Evolutionary conservation across 257 asterid genomes (phyloP).

Genomic region (Nicotiana sylvestris): DNA sequence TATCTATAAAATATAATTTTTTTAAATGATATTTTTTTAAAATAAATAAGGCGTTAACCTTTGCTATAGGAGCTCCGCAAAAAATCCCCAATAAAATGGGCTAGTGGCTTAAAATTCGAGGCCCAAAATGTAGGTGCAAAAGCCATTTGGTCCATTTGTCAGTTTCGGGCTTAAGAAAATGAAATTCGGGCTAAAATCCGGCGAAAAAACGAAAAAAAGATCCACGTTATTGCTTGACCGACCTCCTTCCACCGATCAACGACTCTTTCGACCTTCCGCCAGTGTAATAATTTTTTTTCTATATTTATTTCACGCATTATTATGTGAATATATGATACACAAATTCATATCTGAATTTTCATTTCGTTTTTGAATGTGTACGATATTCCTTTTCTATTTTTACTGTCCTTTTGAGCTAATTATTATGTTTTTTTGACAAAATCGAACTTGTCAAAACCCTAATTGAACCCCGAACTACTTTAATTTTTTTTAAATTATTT

Average conservation of each 20-base stretch:
- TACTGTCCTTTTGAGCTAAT: background rate
- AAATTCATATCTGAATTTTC: conserved; percentile 21
- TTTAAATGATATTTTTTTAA: no score
- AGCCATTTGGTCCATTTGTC: background rate
- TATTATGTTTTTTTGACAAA: background rate
- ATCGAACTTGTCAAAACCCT: conserved; percentile 48
- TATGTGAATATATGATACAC: background rate
- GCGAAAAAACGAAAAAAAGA: conserved; percentile 4
- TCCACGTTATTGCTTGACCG: conserved; percentile 50
- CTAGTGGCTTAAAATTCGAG: background rate
- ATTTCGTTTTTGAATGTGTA: conserved; percentile 10
- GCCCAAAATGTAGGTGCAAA: background rate
- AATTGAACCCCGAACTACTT: conserved; percentile 51
- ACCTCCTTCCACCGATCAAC: conserved; percentile 41
- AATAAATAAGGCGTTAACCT: no score
- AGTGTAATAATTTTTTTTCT: conserved; percentile 19
- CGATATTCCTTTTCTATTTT: background rate
- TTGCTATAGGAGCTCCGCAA: no score
- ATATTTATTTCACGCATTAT: background rate
- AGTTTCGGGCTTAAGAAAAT: background rate
- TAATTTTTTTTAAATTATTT: conserved; percentile 26
- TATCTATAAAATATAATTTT: no score
- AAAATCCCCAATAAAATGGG: no score
- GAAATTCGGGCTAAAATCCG: conserved; percentile 8
- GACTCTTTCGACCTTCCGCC: conserved; percentile 25